These are phyloP conservation scores for Magnolia changhungtana DNA, from an alignment of 164 flowering plant genomes.

Conservation along the genomic window DNA sequence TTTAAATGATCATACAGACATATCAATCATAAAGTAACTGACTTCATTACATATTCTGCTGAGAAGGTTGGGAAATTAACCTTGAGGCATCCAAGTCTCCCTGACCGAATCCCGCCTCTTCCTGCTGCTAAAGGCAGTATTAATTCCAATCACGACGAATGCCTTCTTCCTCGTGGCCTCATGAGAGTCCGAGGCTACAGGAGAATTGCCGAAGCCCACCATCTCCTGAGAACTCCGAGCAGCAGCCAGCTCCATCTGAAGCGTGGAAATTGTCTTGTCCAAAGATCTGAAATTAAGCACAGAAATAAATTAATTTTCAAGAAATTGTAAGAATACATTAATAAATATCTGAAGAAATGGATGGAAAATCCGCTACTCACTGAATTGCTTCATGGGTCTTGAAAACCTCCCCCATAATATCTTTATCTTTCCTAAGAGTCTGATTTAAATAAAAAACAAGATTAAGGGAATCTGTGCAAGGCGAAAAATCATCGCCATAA, in stretches of 20 bases:
- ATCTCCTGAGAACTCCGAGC: slow-evolving; percentile 48
- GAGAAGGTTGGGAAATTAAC: slow-evolving; percentile 16
- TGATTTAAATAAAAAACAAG: not conserved
- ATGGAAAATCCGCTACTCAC: slow-evolving; percentile 38
- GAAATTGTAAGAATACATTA: not conserved
- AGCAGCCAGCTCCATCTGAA: slow-evolving; percentile 81
- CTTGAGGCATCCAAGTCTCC: slow-evolving; percentile 72
- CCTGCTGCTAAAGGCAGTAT: slow-evolving; percentile 89
- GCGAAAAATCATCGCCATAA: not conserved
- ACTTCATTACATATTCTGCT: not conserved
- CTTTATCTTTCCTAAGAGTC: slow-evolving; percentile 22
- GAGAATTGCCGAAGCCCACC: slow-evolving; percentile 24
- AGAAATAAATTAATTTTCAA: not conserved
- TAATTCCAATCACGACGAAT: slow-evolving; percentile 89
- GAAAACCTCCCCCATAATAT: slow-evolving; percentile 62
- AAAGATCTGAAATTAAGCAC: slow-evolving; percentile 42
- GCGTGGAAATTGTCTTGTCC: slow-evolving; percentile 71
- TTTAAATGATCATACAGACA: not conserved
- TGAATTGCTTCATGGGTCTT: slow-evolving; percentile 81
- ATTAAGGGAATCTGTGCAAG: not conserved
- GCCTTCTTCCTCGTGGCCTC: slow-evolving; percentile 52
- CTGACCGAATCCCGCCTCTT: slow-evolving; percentile 60
- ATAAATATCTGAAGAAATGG: not conserved
- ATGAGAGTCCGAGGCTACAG: slow-evolving; percentile 18
- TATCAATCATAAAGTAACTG: not conserved